Base-by-base conservation (phyloP, 2,329 filamentous ascomycete genomes). In the Didymella lethalis region DNA sequence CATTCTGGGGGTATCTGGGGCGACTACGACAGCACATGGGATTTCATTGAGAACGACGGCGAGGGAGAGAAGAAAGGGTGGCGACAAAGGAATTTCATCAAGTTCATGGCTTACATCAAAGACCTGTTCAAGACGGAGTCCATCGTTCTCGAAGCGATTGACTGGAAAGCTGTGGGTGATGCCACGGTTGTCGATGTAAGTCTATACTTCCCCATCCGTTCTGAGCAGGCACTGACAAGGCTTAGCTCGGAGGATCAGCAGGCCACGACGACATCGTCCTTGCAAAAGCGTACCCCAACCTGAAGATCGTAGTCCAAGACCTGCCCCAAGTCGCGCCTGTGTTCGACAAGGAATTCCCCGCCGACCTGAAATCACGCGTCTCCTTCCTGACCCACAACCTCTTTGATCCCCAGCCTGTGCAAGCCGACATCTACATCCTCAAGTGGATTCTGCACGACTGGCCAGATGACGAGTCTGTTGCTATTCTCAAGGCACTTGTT, bases 381-480 rank as follows among this genome's bases (percentile, higher is more conserved):
- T 36, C 32, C 16, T 79, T 79, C 59, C 76, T 79, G 61, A 76
- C 76, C 3, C 85, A 89, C 67, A 83, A 87, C 65, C 86, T 89
- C 68, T 86, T 88, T 69, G 78, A 78, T 6, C 80, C 82, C 49
- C 86, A 89, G 70, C 79, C 82, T 0, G 77, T 84, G 14, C 75
- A 81, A 47, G 86, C 72, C n/a, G 71, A 73, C 53, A 68, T 87
- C 18, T 88, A 87, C 74, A 64, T 84, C 64, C 82, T 87, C 72
- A 83, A 85, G 47, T 83, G 82, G 80, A 86, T 88, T 61, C 73
- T 89, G 7, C 85, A 89, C 69, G 86, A 88, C 74, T 86, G 86
- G 76, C 82, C 85, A 0, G 85, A 85, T 14, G 79, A 80, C 84
- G 68, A 74, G 36, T 65, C 65, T 1, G 56, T 73, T 20, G 57